phyloP scores from a whole-genome alignment of 352 stramenopile species.

The Globisporangium acanthophoron region DNA sequence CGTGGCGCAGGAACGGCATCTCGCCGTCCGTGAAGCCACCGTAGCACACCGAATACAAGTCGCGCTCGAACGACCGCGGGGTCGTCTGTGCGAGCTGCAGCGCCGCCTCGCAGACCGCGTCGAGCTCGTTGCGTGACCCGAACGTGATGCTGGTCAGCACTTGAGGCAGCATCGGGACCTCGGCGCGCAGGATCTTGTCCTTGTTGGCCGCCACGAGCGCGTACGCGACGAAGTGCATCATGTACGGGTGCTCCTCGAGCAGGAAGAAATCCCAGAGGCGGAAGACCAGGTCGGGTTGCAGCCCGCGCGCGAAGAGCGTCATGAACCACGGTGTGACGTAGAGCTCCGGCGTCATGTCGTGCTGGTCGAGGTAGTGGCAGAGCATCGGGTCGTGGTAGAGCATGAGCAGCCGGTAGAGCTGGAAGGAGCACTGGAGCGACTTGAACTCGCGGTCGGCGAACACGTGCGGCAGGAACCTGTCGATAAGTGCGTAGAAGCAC shows the following conservation, averaged over 20 bases:
- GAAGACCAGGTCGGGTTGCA: slow-evolving; percentile 71
- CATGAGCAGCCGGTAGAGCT: slow-evolving; percentile 88
- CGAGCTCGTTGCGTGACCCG: slow-evolving; percentile 40
- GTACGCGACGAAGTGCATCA: slow-evolving; percentile 89
- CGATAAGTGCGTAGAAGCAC: slow-evolving; percentile 88
- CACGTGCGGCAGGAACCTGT: slow-evolving; percentile 84
- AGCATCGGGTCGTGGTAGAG: slow-evolving; percentile 90
- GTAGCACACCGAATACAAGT: slow-evolving; percentile 83
- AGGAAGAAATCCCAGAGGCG: slow-evolving; percentile 91
- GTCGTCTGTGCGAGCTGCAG: slow-evolving; percentile 57
- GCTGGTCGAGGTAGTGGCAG: slow-evolving; percentile 84
- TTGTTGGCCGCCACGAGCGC: slow-evolving; percentile 65
- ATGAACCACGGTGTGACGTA: slow-evolving; percentile 94
- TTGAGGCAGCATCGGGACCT: slow-evolving; percentile 76
- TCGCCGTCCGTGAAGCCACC: slow-evolving; percentile 60
- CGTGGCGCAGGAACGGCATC: slow-evolving; percentile 60
- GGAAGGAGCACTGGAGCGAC: slow-evolving; percentile 90
- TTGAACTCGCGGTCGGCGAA: slow-evolving; percentile 89
- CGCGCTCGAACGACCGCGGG: slow-evolving; percentile 69
- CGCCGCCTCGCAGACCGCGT: slow-evolving; percentile 48
- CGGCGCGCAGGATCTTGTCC: slow-evolving; percentile 48
- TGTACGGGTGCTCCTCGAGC: slow-evolving; percentile 81
- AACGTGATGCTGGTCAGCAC: slow-evolving; percentile 78
- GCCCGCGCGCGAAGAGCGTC: slow-evolving; percentile 87
- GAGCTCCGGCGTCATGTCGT: slow-evolving; percentile 90